These are phyloP conservation scores for Trichoderma atrobrunneum DNA, from an alignment of 2,329 filamentous ascomycete genomes.

Conservation along the genomic window DNA sequence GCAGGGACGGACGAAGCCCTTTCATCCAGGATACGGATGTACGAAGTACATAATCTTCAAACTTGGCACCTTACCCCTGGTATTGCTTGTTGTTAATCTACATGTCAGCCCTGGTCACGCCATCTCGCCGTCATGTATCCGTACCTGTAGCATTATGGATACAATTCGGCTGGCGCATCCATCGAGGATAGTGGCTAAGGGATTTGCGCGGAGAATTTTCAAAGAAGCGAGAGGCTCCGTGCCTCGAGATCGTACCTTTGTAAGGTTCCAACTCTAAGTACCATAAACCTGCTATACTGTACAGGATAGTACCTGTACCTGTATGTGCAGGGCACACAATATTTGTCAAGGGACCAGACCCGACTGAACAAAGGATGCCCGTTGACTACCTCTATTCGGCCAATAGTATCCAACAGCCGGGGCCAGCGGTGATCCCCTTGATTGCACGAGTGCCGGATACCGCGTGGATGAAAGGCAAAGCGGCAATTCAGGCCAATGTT, in stretches of 20 bases:
- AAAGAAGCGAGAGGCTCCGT: not conserved
- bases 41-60: not conserved
- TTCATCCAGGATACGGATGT: not conserved
- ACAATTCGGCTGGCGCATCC: not conserved
- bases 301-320: not conserved
- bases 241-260: not conserved
- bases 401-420: not conserved
- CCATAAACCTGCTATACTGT: not conserved
- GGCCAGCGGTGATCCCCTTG: not conserved
- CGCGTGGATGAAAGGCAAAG: not conserved
- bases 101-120: conserved; percentile 9
- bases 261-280: not conserved
- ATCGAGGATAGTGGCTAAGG: not conserved
- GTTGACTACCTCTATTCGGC: too few relatives aligned
- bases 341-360: too few relatives aligned
- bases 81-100: not conserved
- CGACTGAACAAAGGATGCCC: too few relatives aligned
- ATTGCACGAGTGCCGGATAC: not conserved
- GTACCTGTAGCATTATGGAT: not conserved
- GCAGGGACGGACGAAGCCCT: not conserved
- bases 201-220: conserved; percentile 5
- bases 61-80: not conserved
- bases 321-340: not conserved
- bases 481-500: not conserved
- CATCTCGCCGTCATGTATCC: conserved; percentile 1